A percentile compares a stretch with the other conserved stretches of the same genome.
These are phyloP conservation scores for Xylaria flabelliformis DNA, from an alignment of 495 filamentous ascomycete species.

Conservation along the genomic window DNA sequence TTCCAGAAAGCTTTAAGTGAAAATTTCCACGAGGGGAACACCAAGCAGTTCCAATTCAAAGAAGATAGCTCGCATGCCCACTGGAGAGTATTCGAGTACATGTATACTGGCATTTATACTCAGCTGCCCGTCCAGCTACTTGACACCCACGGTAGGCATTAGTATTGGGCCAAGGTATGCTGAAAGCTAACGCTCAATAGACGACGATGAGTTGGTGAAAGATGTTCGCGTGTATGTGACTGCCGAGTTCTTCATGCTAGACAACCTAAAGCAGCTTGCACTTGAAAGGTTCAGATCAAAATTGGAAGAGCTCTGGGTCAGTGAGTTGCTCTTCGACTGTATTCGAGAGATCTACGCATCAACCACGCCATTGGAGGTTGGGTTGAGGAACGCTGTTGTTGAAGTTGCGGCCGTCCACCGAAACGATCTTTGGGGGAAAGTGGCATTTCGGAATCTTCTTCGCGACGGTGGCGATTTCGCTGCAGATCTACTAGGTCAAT, in stretches of 20 bases:
- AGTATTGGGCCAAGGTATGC: background rate
- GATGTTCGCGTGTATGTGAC: background rate
- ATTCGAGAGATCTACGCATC: slow-evolving; percentile 1
- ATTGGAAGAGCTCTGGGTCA: slow-evolving; percentile 8
- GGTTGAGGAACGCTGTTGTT: background rate
- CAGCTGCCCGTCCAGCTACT: background rate
- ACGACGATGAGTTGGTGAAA: background rate
- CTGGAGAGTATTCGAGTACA: slow-evolving; percentile 27
- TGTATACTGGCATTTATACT: slow-evolving; percentile 22
- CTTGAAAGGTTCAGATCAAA: background rate
- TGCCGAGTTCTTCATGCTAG: slow-evolving; percentile 3
- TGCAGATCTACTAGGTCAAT: background rate
- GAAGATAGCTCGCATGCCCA: slow-evolving; percentile 16
- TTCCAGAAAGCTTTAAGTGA: slow-evolving; percentile 18
- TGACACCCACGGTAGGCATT: background rate
- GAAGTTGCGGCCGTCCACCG: background rate
- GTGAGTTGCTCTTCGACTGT: background rate
- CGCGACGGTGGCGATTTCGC: background rate
- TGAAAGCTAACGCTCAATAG: background rate
- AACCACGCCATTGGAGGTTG: background rate
- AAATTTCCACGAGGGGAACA: slow-evolving; percentile 1
- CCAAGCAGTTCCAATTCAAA: slow-evolving; percentile 21
- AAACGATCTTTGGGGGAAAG: background rate
- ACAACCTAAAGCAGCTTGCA: background rate
- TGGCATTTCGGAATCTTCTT: slow-evolving; percentile 2